These are phyloP conservation scores for Phaffia tasmanica DNA, from an alignment of 768 basidiomycete species.

Conservation along the genomic window DNA sequence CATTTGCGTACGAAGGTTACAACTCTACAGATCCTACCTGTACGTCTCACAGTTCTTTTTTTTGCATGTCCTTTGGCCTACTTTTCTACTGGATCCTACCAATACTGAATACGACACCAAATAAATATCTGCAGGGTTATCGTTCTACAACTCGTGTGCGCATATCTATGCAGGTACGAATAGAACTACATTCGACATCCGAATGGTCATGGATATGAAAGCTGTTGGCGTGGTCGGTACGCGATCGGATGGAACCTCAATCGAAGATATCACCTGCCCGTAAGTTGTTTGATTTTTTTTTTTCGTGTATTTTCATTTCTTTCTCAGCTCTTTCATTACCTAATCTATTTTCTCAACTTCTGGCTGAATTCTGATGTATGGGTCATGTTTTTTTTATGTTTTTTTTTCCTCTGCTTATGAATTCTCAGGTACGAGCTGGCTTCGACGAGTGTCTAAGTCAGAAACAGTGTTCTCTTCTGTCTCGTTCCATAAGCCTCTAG, in stretches of 20 bases:
- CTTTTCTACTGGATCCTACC: not conserved
- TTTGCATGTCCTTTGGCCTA: slow-evolving; percentile 17
- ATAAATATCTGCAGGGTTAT: slow-evolving; percentile 44
- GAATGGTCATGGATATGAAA: slow-evolving; percentile 3
- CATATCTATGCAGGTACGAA: slow-evolving; percentile 37
- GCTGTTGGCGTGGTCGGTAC: slow-evolving; percentile 1
- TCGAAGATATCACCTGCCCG: slow-evolving; percentile 23
- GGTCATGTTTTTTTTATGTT: no score
- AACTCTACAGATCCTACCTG: slow-evolving; percentile 79
- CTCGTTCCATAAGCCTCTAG: not conserved
- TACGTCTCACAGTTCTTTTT: slow-evolving; percentile 38
- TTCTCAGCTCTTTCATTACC: not conserved
- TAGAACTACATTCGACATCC: slow-evolving; percentile 19
- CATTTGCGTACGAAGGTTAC: slow-evolving; percentile 67
- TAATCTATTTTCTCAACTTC: not conserved
- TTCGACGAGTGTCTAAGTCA: no score
- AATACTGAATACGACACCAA: not conserved
- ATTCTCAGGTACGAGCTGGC: no score
- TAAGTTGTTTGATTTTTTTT: slow-evolving; percentile 7
- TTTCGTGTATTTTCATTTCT: not conserved
- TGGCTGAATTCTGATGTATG: no score
- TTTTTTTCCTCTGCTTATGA: no score
- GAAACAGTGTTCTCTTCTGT: not conserved
- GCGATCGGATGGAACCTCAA: not conserved
- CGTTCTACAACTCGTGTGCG: slow-evolving; percentile 68